These are phyloP conservation scores for Luffa acutangula DNA, from an alignment of 306 rosid species.

Conservation along the genomic window DNA sequence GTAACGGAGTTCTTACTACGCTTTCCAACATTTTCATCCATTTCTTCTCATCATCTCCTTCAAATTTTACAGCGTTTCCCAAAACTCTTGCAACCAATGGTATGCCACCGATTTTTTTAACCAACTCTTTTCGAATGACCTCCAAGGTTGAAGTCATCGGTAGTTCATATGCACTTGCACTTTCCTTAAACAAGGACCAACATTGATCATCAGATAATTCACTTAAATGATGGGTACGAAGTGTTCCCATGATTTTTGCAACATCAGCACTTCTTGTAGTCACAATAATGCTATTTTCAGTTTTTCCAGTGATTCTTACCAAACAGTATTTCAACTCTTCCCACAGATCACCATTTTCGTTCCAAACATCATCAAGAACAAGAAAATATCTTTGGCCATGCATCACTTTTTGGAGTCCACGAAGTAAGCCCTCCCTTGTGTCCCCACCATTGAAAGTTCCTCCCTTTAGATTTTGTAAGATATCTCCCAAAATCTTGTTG, in stretches of 20 bases:
- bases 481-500: background rate
- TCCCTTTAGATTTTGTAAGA: background rate
- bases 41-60: background rate
- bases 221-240: background rate
- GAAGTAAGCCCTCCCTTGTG: background rate
- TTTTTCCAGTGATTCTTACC: background rate
- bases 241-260: background rate
- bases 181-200: background rate
- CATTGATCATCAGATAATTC: constrained; percentile 1
- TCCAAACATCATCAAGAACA: constrained; percentile 21
- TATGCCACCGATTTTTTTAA: constrained; percentile 2
- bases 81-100: constrained; percentile 10
- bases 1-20: too few species aligned
- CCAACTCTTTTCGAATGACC: background rate
- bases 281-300: background rate
- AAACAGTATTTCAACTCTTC: background rate
- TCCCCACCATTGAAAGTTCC: too few species aligned
- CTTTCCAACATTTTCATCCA: background rate
- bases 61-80: background rate
- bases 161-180: background rate
- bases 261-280: constrained; percentile 4
- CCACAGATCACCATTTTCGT: background rate
- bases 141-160: background rate
- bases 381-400: background rate
- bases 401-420: background rate